phyloP scores from a whole-genome alignment of 2,329 filamentous ascomycete species.

The Fusarium concolor region DNA sequence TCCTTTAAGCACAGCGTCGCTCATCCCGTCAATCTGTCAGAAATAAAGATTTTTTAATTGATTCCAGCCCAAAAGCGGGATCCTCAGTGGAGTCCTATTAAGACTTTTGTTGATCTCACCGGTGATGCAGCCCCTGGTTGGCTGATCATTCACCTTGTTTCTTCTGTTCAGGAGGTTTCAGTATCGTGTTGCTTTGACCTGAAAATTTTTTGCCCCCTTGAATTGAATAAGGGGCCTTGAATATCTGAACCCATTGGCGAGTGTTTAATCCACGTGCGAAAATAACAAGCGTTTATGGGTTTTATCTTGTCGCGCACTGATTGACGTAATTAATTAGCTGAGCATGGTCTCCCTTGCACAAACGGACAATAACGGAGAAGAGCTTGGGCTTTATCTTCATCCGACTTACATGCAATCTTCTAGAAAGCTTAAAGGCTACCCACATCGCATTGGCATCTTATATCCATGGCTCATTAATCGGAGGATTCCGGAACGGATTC shows the following conservation, averaged over 20 bases:
- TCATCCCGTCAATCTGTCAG: not conserved
- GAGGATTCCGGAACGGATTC: not conserved
- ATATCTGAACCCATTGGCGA: not conserved
- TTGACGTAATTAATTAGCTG: not conserved
- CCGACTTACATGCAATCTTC: not conserved
- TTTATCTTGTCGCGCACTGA: not conserved
- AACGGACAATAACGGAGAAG: not conserved
- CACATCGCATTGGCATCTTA: not conserved
- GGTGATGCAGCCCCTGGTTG: not conserved
- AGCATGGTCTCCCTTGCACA: not conserved
- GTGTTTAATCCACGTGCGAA: not conserved
- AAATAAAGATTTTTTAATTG: slow-evolving; percentile 5
- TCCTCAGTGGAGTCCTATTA: not conserved
- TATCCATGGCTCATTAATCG: not conserved
- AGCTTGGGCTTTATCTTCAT: fast-evolving
- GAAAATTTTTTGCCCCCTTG: not conserved
- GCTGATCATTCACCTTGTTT: not conserved
- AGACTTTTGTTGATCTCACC: slow-evolving; percentile 1
- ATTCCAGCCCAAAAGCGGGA: slow-evolving; percentile 2
- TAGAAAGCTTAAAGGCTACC: not conserved
- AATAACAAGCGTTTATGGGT: not conserved
- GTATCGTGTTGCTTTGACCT: not conserved
- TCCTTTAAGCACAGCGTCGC: not conserved
- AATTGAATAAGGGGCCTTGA: not conserved
- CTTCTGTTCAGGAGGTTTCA: not conserved